Conservation (phyloP, 1,139 yeast species). For the Geotrichum reessii region DNA sequence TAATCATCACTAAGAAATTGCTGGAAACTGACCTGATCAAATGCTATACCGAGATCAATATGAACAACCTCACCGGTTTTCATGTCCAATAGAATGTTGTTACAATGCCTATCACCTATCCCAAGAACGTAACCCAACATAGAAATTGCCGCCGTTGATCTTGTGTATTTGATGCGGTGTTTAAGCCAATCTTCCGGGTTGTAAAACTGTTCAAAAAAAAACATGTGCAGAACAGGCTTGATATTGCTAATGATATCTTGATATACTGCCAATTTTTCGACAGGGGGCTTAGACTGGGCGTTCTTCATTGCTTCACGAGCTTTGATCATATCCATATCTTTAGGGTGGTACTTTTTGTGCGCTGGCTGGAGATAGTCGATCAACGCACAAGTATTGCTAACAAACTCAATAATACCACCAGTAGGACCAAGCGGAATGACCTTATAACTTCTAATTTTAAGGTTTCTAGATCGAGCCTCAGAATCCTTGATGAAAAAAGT, state of each 20-base stretch:
- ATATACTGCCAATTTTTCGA: constrained; percentile 49
- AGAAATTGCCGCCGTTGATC: constrained; percentile 79
- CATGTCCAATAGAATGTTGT: constrained; percentile 77
- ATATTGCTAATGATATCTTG: constrained; percentile 47
- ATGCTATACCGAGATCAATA: constrained; percentile 93
- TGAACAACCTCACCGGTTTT: constrained; percentile 86
- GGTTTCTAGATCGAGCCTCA: constrained; percentile 50
- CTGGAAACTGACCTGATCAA: constrained; percentile 46
- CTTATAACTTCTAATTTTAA: constrained; percentile 74
- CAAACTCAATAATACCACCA: constrained; percentile 89
- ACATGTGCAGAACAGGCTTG: constrained; percentile 62
- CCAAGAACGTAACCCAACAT: constrained; percentile 86
- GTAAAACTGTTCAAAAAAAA: constrained; percentile 63
- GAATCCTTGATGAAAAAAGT: constrained; percentile 54
- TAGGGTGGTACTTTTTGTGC: constrained; percentile 44
- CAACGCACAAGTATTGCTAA: constrained; percentile 66
- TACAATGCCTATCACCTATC: constrained; percentile 91
- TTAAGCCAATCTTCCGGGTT: constrained; percentile 59
- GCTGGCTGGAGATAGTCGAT: constrained; percentile 60
- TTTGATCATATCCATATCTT: constrained; percentile 42
- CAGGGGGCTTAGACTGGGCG: constrained; percentile 45
- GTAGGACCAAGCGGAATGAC: constrained; percentile 86
- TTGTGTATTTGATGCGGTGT: constrained; percentile 59
- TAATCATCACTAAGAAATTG: not conserved
- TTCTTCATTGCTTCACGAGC: constrained; percentile 66